These are phyloP conservation scores for Excoecaria agallocha DNA, from an alignment of 345 rosid genomes.

Conservation along the genomic window DNA sequence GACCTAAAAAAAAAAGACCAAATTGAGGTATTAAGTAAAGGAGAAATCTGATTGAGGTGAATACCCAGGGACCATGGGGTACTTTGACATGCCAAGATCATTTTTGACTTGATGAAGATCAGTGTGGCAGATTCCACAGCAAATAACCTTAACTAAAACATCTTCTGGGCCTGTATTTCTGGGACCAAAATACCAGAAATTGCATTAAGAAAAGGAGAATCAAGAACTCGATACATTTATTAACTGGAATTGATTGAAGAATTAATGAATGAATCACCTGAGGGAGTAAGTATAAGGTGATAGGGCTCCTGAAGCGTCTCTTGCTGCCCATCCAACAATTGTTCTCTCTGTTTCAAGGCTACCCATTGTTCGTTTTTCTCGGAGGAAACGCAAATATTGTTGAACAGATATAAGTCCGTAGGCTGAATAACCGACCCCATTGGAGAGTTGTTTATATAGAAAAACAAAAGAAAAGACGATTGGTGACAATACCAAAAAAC, in stretches of 20 bases:
- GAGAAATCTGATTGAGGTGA: not conserved
- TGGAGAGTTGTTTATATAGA: too few relatives aligned
- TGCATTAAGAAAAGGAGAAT: not conserved
- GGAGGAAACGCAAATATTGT: too few relatives aligned
- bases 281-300: slow-evolving; percentile 51
- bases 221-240: not conserved
- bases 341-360: slow-evolving; percentile 34
- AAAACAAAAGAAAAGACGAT: too few relatives aligned
- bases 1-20: not conserved
- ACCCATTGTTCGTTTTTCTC: slow-evolving; percentile 13
- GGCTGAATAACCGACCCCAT: too few relatives aligned
- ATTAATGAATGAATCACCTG: slow-evolving; percentile 25
- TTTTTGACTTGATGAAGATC: slow-evolving; percentile 68
- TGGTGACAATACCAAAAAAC: too few relatives aligned
- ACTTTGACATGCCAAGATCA: slow-evolving; percentile 56
- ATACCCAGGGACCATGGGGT: slow-evolving; percentile 87
- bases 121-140: slow-evolving; percentile 57
- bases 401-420: too few relatives aligned
- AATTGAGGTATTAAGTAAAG: not conserved
- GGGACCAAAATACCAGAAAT: not conserved
- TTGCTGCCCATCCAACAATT: slow-evolving; percentile 55
- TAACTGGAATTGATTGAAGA: not conserved
- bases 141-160: slow-evolving; percentile 43
- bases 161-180: slow-evolving; percentile 55
- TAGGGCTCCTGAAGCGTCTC: slow-evolving; percentile 45